Base-by-base conservation (phyloP, 768 basidiomycete genomes). In the Megacollybia marginata region DNA sequence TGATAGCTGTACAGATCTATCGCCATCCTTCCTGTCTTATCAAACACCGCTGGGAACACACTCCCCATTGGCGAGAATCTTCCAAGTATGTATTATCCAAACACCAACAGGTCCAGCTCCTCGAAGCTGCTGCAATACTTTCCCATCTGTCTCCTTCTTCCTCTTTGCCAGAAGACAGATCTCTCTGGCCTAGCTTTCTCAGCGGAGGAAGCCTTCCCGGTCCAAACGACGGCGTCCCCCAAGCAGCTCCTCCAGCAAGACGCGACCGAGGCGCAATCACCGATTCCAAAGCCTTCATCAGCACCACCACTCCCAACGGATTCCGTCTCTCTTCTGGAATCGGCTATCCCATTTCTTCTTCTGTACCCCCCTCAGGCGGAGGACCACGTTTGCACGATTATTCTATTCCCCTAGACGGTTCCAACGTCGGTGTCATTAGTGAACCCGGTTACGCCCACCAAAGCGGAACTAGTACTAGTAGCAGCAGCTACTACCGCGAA, bases 21-120 rank as follows among this genome's bases (percentile, higher is more conserved):
- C 82, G 87, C 47, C 94, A 98, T 66, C 92, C 92, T 2, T 91
- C 88, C 11, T 97, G 94, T 66, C 73, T 98, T 44, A 89, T 94
- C 66, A 97, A 97, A 66, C 95, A 98, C 62, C 87, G 95, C 33
- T 98, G 95, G 95, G 94, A 97, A 61, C 92, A 95, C 62, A 91
- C 89, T 33, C 89, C 90, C 16, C 92, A 96, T 59, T 98, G 95
- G 95, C 85, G 88, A 42, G 90, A 93, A 63, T 88, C 93, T 11
- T 73, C 86, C 55, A 91, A 93, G 63, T 83, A 93, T 58, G 80
- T 92, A 32, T 73, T 97, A 51, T 90, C 85, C 67, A 98, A 97
- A 68, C 94, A 97, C 63, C 93, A 97, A 60, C 94, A 98, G 57
- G 95, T 99, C 1, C 95, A 97, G 58, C 69, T 97, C 47, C 85